Percentiles rank a stretch among this genome's conserved stretches.
Conservation (phyloP, 345 rosid genomes). For the Corymbia maculata region DNA sequence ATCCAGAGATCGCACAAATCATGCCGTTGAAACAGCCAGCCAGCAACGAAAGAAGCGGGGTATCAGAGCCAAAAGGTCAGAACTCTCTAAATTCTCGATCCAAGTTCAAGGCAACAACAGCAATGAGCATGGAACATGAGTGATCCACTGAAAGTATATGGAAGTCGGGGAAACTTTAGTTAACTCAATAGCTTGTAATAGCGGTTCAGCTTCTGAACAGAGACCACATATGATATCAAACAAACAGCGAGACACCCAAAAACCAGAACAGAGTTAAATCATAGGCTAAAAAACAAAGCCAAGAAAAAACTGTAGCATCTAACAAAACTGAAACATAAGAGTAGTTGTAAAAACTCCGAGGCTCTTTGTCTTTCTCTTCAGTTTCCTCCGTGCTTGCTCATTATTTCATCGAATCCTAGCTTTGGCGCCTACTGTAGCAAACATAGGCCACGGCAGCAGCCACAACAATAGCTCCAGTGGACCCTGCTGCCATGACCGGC, state of each 20-base stretch:
- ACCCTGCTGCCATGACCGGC: constrained; percentile 43
- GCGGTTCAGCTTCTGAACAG: background rate
- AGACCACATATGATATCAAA: constrained; percentile 1
- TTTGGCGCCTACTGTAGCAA: constrained; percentile 27
- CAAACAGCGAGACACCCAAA: constrained; percentile 13
- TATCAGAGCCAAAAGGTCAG: background rate
- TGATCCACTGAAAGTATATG: background rate
- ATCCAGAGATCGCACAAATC: background rate
- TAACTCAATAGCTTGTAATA: background rate
- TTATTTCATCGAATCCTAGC: constrained; percentile 8
- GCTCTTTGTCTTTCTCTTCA: background rate
- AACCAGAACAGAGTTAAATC: constrained; percentile 1
- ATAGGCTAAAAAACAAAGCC: constrained; percentile 14
- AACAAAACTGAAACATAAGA: constrained; percentile 19
- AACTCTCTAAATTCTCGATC: background rate
- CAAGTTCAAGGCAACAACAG: background rate
- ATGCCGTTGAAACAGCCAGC: background rate
- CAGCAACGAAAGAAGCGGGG: background rate
- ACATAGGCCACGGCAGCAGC: constrained; percentile 39
- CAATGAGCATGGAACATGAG: background rate
- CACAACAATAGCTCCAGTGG: constrained; percentile 33
- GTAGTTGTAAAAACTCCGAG: background rate
- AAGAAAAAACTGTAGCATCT: constrained; percentile 13
- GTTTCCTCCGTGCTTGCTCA: background rate
- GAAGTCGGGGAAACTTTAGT: background rate